Evolutionary conservation across 495 filamentous ascomycete species (phyloP).

Genomic region (Xylaria venustula): DNA sequence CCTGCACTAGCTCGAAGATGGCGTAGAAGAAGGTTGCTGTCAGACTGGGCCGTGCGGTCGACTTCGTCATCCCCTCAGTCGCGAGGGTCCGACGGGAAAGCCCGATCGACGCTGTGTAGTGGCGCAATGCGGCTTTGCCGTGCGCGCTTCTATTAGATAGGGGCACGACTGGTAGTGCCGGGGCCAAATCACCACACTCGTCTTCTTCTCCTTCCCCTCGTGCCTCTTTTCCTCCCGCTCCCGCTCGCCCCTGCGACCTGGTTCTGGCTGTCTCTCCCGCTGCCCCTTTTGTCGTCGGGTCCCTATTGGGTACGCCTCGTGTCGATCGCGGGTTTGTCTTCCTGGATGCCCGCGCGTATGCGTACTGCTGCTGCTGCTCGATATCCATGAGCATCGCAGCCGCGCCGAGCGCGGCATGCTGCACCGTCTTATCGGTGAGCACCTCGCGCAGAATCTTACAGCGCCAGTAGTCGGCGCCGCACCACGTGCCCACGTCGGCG

Average conservation of each 20-base stretch:
- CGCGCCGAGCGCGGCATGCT: slow-evolving; percentile 16
- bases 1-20: slow-evolving; percentile 31
- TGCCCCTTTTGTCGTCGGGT: too few relatives aligned
- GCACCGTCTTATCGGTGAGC: slow-evolving; percentile 16
- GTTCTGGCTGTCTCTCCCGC: too few relatives aligned
- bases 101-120: slow-evolving; percentile 29
- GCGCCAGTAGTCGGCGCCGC: slow-evolving; percentile 19
- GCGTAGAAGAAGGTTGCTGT: slow-evolving; percentile 22
- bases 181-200: too few relatives aligned
- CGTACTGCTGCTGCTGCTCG: slow-evolving; percentile 4
- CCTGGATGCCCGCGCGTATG: neutral
- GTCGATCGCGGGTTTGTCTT: neutral
- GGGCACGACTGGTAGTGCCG: slow-evolving; percentile 3
- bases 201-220: neutral
- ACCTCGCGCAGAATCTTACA: slow-evolving; percentile 16
- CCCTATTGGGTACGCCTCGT: too few relatives aligned
- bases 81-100: slow-evolving; percentile 20
- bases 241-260: neutral
- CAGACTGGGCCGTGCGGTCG: slow-evolving; percentile 12
- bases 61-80: slow-evolving; percentile 6
- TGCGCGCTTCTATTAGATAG: slow-evolving; percentile 1
- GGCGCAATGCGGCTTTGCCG: slow-evolving; percentile 19
- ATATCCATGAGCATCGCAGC: slow-evolving; percentile 18
- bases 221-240: neutral
- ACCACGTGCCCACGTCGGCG: slow-evolving; percentile 17